phyloP scores from a whole-genome alignment of 1,284 basidiomycete genomes.

The Cryptococcus maquisensis region DNA sequence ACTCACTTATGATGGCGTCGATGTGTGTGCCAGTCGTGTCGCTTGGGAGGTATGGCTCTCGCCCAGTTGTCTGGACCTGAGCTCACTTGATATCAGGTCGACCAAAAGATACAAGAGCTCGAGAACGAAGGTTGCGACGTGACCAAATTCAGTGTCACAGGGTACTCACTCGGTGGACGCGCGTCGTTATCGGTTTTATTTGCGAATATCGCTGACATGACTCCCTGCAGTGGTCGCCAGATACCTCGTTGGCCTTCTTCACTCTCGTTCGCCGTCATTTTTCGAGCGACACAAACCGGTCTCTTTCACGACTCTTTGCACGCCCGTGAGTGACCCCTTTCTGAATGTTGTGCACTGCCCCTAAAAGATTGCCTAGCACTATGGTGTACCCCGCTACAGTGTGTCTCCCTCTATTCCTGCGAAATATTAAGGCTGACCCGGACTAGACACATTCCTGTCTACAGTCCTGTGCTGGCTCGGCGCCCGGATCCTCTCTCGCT shows the following conservation, averaged over 20 bases:
- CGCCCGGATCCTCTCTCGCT: conserved; percentile 69
- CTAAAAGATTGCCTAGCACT: conserved; percentile 15
- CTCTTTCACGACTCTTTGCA: conserved; percentile 42
- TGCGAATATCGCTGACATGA: not conserved
- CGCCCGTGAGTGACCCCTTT: conserved; percentile 27
- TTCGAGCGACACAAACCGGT: conserved; percentile 35
- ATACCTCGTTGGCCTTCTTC: conserved; percentile 41
- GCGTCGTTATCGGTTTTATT: conserved; percentile 10
- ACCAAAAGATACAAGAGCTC: conserved; percentile 33
- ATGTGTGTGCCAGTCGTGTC: conserved; percentile 45
- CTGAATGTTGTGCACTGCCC: not conserved
- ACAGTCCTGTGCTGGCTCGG: conserved; percentile 60
- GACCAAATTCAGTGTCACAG: conserved; percentile 38
- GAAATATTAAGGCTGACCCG: not conserved
- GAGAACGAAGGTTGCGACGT: conserved; percentile 29
- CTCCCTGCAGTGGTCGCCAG: conserved; percentile 40
- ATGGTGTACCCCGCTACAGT: conserved; percentile 42
- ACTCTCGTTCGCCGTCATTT: conserved; percentile 41
- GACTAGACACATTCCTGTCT: conserved; percentile 57
- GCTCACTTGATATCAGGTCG: conserved; percentile 22
- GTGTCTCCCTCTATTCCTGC: conserved; percentile 2
- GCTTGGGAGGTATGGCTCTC: conserved; percentile 37
- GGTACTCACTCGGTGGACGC: conserved; percentile 47
- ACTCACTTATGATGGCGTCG: conserved; percentile 46
- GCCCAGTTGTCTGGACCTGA: no score